Evolutionary conservation across 1,139 yeast species (phyloP), one percentile per base, ranked within the genome.

Genomic region (Zygosaccharomyces sapae): DNA sequence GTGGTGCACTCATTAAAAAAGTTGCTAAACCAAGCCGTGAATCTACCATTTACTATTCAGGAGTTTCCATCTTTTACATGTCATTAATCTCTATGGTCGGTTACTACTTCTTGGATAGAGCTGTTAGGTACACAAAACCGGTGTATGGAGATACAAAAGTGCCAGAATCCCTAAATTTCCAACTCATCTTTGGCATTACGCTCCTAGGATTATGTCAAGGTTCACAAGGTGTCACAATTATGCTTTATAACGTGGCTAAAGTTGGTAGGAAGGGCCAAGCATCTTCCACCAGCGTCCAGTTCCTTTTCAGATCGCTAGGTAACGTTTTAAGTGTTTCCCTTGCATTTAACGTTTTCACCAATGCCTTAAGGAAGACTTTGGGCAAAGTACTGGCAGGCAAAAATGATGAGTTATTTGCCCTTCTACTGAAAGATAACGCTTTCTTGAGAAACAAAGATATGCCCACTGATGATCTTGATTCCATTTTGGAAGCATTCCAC

Each of bases 121-220:
- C 40, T 13, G 33, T 45, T 8, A 25, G 33, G 7, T 27, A 18
- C 8, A 47, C 44, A 6, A 7, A 34, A 22, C 48, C 50, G 8
- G 44, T 38, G 19, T 19, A 31, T 35, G 38, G 34, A 5, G 33
- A 25, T 12, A 3, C 12, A 10, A 33, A 41, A 5, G 20, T 38
- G 10, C 29, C 41, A 8, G 20, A 16, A 5, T 8, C 6, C 4
- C 40, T 42, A 18, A 45, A 46, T 13, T 27, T 48, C 10, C 41
- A 35, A 20, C 61, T 75, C 1, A 52, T 68, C 2, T 54, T 70
- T 7, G 77, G 79, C 1, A 45, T 71, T 4, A 39, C 72, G 3
- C 50, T 75, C 1, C 58, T 72, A 5, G 71, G 74, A 1, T 46
- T 64, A 5, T 73, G 73, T 1, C 59, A 72, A 31, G 86, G 86